Conservation (phyloP, 2,329 filamentous ascomycete genomes). For the Claviceps pusilla region DNA sequence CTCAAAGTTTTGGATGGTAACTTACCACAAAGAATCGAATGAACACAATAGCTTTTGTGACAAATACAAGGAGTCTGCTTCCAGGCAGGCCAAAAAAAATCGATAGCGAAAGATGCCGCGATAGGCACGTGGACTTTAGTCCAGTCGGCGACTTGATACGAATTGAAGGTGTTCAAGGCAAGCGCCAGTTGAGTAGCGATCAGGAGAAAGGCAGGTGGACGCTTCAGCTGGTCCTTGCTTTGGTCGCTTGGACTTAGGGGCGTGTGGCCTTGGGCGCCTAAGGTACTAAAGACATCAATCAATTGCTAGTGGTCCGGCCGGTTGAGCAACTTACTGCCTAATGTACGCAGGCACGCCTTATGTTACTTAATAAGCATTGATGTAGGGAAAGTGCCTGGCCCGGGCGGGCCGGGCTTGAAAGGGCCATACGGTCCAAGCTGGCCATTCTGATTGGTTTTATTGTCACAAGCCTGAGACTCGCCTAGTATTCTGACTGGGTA, state of each 20-base stretch:
- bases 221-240: not conserved
- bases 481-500: not conserved
- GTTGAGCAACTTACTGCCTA: not conserved
- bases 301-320: not conserved
- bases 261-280: not conserved
- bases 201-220: not conserved
- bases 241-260: not conserved
- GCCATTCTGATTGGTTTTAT: not conserved
- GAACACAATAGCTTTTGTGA: conserved; percentile 9
- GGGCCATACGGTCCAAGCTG: not conserved
- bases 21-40: conserved; percentile 13
- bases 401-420: not conserved
- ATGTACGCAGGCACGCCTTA: too few relatives aligned
- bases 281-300: not conserved
- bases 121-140: conserved; percentile 1
- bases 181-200: not conserved
- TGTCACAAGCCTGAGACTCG: not conserved
- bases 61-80: conserved; percentile 22
- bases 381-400: not conserved
- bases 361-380: not conserved
- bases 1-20: not conserved
- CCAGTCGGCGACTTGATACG: not conserved
- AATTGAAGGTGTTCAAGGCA: not conserved
- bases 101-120: not conserved
- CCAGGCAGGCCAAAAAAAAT: conserved; percentile 19